Evolutionary conservation across 73 alveolate genomes (phyloP), one percentile per base, ranked within the genome.

Genomic region (Tetrahymena elliotti): DNA sequence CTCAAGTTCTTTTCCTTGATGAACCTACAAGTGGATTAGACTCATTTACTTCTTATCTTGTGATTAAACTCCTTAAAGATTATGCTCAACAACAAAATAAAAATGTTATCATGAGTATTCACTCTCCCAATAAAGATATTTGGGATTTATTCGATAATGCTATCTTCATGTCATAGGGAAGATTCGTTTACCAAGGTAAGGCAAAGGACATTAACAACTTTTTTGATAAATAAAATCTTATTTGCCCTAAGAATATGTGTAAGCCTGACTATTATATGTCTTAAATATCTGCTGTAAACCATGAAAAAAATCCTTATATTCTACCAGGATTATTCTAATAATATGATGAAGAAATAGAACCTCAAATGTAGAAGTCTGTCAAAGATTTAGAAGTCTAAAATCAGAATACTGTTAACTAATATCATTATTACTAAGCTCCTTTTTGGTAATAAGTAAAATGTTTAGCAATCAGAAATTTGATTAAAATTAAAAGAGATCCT

Each of bases 261-360:
- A 99, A 99, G 3, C 97, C 98, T 83, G 99, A 98, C 53, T 96
- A 96, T 92, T 84, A 96, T 83, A 95, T 97, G 95, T 54, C 95
- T 15, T 83, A 84, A 18, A 94, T 47, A 84, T 38, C 88, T 24
- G 95, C 93, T n/a, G n/a, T 36, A n/a, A 68, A 31, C 20, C 16
- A 33, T 94, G 38, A 94, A 84, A 24, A 35, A 12, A 94, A 94
- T 34, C 40, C 82, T 31, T 33, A 35, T n/a, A 84, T 84, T 39
- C 38, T 84, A 33, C 93, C 93, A 2, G 93, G 53, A 7, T 68
- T 84, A 35, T 94, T 84, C 33, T 37, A n/a, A 27, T 20, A 84
- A 24, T 94, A 94, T 84, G 88, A 94, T 9, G 37, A 94, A 3
- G 3, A 84, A 94, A 84, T 38, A 52, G 92, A 39, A 31, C n/a